phyloP scores from a whole-genome alignment of 148 eudicot genomes.

The Vaccinium myrtillus region DNA sequence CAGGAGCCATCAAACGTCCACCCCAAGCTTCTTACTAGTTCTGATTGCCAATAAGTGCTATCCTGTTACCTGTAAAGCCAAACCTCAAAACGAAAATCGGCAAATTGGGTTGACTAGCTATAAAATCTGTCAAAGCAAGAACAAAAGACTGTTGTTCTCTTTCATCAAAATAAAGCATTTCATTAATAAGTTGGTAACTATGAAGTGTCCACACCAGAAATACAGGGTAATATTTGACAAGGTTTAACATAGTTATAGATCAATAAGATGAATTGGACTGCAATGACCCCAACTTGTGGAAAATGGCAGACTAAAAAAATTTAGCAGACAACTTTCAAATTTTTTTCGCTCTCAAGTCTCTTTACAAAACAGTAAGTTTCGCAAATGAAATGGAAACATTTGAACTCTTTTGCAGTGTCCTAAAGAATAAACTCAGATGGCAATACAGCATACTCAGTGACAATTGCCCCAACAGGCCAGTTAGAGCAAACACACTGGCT shows the following conservation, averaged over 20 bases:
- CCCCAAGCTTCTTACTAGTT: slow-evolving; percentile 1
- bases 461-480: not conserved
- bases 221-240: not conserved
- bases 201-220: not conserved
- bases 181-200: not conserved
- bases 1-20: not conserved
- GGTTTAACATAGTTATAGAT: not conserved
- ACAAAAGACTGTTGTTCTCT: not conserved
- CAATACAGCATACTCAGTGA: not conserved
- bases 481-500: not conserved
- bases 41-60: not conserved
- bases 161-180: not conserved
- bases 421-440: not conserved
- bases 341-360: too few relatives aligned
- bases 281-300: not conserved
- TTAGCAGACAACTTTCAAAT: not conserved
- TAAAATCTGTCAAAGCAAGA: not conserved
- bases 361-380: not conserved
- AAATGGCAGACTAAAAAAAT: not conserved
- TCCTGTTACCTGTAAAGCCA: not conserved
- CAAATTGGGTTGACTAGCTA: not conserved
- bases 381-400: not conserved
- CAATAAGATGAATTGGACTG: too few relatives aligned
- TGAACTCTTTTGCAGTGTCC: too few relatives aligned
- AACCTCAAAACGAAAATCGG: not conserved